A percentile compares a stretch with the other conserved stretches of the same genome.
phyloP scores from a whole-genome alignment of 345 rosid genomes.

The Brassica rapa region DNA sequence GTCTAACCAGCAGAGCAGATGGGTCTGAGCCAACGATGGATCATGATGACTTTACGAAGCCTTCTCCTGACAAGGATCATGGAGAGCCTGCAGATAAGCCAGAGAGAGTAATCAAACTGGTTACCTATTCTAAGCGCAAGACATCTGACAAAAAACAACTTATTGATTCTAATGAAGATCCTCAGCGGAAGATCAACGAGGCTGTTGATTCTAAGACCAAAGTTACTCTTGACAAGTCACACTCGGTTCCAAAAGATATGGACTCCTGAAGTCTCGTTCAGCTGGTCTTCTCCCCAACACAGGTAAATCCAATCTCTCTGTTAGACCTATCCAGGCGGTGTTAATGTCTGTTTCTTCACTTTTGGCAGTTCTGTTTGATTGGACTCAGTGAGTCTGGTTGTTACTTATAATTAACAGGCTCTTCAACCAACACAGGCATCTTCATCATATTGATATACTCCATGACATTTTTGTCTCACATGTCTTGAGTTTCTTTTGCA shows the following conservation, averaged over 20 bases:
- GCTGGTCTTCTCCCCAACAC: background rate
- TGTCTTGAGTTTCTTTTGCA: slow-evolving; percentile 4
- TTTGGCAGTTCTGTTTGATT: background rate
- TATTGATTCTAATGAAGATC: slow-evolving; percentile 26
- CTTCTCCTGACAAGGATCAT: slow-evolving; percentile 7
- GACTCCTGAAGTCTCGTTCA: slow-evolving; percentile 15
- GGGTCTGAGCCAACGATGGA: slow-evolving; percentile 26
- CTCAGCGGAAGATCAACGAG: slow-evolving; percentile 16
- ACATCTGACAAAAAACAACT: slow-evolving; percentile 32
- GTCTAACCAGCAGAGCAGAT: slow-evolving; percentile 11
- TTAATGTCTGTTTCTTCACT: background rate
- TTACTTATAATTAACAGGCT: background rate
- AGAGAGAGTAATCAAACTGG: slow-evolving; percentile 39
- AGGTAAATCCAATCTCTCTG: slow-evolving; percentile 18
- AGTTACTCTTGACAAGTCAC: slow-evolving; percentile 19
- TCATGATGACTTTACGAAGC: slow-evolving; percentile 18
- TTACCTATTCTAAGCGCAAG: slow-evolving; percentile 39
- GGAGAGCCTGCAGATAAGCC: slow-evolving; percentile 29
- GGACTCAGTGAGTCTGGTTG: background rate
- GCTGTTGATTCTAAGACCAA: slow-evolving; percentile 28
- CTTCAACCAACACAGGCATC: slow-evolving; percentile 8
- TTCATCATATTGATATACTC: background rate
- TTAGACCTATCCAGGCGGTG: background rate
- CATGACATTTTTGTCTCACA: background rate
- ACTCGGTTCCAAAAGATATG: slow-evolving; percentile 1